Conservation (phyloP, 345 rosid genomes). For the Eucalyptus sp. region DNA sequence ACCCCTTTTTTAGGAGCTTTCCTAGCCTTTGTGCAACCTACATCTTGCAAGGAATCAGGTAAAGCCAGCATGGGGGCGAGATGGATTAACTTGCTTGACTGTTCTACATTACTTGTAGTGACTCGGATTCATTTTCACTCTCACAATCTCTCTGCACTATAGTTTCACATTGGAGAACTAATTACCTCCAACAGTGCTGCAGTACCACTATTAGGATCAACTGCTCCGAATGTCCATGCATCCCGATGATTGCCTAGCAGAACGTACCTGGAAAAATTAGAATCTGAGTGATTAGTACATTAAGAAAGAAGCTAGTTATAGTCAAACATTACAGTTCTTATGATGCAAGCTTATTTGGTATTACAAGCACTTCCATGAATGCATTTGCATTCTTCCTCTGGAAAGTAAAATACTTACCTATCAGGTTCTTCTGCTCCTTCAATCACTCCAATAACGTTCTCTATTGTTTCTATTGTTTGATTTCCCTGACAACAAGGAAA, state of each 20-base stretch:
- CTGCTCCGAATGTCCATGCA: constrained; percentile 95
- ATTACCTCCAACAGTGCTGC: constrained; percentile 71
- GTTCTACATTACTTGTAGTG: neutral
- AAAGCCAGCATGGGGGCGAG: neutral
- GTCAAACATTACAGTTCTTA: neutral
- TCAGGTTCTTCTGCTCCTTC: constrained; percentile 81
- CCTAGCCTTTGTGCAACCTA: constrained; percentile 58
- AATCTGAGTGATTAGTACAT: neutral
- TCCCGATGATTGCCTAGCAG: constrained; percentile 82
- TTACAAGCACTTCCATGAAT: neutral
- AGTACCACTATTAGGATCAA: constrained; percentile 84
- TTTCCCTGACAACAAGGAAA: constrained; percentile 34
- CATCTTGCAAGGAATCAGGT: neutral
- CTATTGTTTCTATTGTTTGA: constrained; percentile 41
- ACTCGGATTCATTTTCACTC: neutral
- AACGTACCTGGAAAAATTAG: constrained; percentile 32
- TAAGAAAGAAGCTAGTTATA: neutral
- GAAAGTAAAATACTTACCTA: constrained; percentile 25
- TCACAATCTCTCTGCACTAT: neutral
- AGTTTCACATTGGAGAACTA: neutral
- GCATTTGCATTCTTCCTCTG: neutral
- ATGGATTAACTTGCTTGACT: neutral
- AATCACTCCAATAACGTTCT: constrained; percentile 72
- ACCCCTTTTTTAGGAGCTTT: constrained; percentile 50
- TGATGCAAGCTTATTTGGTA: neutral